Base-by-base conservation (phyloP, 192 early-diverging fungal genomes). In the Allomyces javanicus region DNA sequence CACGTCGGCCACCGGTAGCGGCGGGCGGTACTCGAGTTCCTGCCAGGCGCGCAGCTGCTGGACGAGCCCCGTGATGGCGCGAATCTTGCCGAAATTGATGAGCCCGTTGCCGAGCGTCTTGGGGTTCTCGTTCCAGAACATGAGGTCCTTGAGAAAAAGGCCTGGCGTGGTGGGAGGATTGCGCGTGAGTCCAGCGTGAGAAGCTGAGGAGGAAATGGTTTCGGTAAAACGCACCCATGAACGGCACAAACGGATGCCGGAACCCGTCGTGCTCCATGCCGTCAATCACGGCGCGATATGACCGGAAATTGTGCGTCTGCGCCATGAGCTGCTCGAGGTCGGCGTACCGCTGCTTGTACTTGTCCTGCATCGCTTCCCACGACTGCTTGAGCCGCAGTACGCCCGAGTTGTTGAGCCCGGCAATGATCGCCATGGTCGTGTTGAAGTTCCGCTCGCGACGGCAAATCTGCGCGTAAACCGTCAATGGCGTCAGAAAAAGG, bases 361-460 rank as follows among this genome's bases (percentile, higher is more conserved):
- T 58, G 50, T 58, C 50, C 17, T n/a, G 12, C 17, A 65, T 21
- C 14, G 25, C 65, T 9, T 65, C 65, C 65, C 65, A 65, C 27
- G 65, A 45, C 10, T 27, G 44, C 22, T 65, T 65, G 44, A 65
- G 65, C 40, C 65, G 65, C 14, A 26, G 21, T 9, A 65, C 65
- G 21, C 25, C 26, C 12, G 65, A 65, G 22, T 65, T 65, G 27
- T 65, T 65, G 24, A 65, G 40, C 10, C 65, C 65, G 23, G 65
- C 26, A 3, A 65, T 26, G 12, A 65, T 45, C 33, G 65, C 65
- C 33, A 65, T 21, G 24, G 27, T 22, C 26, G 65, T 44, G 40
- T 65, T 65, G 65, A 43, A 65, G 40, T 65, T 65, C 40, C 44
- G 26, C 26, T 44, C 33, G 65, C 65, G 65, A 3, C 65, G 23